Conservation (phyloP, 2,329 filamentous ascomycete genomes). For the Aspergillus alliaceus region DNA sequence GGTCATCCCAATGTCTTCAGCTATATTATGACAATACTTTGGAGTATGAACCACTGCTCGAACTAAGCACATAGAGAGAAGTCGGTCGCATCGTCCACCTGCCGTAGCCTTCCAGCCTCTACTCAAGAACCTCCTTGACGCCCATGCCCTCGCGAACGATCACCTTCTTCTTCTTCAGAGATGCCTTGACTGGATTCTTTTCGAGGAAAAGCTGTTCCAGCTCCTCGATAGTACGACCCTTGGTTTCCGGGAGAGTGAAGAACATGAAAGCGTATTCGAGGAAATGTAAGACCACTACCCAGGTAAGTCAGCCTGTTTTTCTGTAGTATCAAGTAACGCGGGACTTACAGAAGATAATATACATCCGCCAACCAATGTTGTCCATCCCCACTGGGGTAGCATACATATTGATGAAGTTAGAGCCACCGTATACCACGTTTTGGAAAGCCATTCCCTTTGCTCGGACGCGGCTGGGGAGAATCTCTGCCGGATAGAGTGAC, state of each 20-base stretch:
- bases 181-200: constrained; percentile 6
- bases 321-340: background rate
- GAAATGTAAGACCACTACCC: constrained; percentile 10
- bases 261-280: constrained; percentile 6
- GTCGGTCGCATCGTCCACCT: background rate
- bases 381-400: constrained; percentile 6
- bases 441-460: constrained; percentile 10
- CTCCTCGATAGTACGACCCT: constrained; percentile 10
- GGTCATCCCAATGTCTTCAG: background rate
- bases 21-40: background rate
- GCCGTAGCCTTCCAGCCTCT: background rate
- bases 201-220: constrained; percentile 3
- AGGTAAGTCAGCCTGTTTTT: background rate
- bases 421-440: constrained; percentile 1
- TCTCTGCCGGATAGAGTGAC: constrained; percentile 7
- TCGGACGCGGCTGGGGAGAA: constrained; percentile 5
- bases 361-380: constrained; percentile 10
- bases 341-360: constrained; percentile 8
- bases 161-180: constrained; percentile 1
- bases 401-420: constrained; percentile 11
- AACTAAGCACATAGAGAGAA: background rate
- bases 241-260: constrained; percentile 8
- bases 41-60: too few relatives aligned
- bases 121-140: constrained; percentile 2
- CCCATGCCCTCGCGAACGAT: constrained; percentile 2